Percentiles rank a stretch among this genome's conserved stretches.
Conservation (phyloP, 257 asterid species). For the Gentiana macrophylla region DNA sequence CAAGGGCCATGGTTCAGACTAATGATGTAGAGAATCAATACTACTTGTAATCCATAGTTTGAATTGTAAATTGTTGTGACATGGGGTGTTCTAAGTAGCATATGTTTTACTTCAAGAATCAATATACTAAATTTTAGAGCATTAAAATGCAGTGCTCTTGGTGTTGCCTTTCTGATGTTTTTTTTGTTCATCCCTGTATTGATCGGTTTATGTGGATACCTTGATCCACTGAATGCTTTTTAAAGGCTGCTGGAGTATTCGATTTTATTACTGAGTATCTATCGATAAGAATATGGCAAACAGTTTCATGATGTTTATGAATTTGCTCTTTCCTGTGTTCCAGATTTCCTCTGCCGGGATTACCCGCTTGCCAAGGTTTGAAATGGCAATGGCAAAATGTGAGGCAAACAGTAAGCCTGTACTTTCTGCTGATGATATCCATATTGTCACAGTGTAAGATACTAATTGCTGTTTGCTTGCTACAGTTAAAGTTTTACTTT, state of each 20-base stretch:
- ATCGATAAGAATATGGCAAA: neutral
- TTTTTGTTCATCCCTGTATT: no score
- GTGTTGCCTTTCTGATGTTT: no score
- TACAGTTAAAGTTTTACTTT: constrained; percentile 9
- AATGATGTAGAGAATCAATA: no score
- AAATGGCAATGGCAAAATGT: constrained; percentile 74
- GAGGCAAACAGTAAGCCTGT: constrained; percentile 69
- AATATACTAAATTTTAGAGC: no score
- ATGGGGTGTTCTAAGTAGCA: neutral
- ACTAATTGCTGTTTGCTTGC: neutral
- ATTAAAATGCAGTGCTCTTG: no score
- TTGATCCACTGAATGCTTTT: no score
- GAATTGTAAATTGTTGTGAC: no score
- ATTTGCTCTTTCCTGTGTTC: constrained; percentile 15
- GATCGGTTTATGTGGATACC: no score
- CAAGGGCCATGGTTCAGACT: no score
- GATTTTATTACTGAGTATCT: neutral
- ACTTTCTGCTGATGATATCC: constrained; percentile 83
- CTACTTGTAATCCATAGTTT: no score
- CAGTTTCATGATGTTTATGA: constrained; percentile 14
- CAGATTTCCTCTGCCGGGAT: constrained; percentile 88
- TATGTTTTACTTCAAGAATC: neutral
- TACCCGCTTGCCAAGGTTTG: constrained; percentile 82
- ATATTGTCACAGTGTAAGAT: constrained; percentile 72
- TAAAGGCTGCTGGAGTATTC: no score